These are phyloP conservation scores for Neofusicoccum parvum DNA, from an alignment of 2,329 filamentous ascomycete species.

Conservation along the genomic window DNA sequence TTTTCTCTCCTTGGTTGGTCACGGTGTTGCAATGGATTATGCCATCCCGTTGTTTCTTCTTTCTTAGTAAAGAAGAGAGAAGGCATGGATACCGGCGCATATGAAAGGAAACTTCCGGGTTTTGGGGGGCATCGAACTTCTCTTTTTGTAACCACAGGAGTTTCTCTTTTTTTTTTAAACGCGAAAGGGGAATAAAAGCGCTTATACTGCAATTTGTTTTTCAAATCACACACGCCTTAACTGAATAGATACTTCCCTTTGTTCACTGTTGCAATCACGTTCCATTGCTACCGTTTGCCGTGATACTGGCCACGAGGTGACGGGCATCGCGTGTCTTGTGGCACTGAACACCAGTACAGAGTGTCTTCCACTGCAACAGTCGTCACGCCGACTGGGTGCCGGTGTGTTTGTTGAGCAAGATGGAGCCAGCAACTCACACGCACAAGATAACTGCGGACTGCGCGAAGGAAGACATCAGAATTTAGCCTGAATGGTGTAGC, in stretches of 20 bases:
- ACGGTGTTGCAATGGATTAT: constrained; percentile 9
- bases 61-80: background rate
- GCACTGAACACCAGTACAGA: background rate
- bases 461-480: background rate
- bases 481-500: constrained; percentile 3
- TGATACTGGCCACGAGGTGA: background rate
- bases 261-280: too few relatives aligned
- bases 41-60: background rate
- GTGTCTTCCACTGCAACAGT: too few relatives aligned
- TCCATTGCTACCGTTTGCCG: background rate
- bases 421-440: background rate
- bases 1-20: constrained; percentile 11
- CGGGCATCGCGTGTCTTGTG: background rate
- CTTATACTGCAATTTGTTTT: background rate
- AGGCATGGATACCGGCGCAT: constrained; percentile 10
- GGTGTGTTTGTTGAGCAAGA: too few relatives aligned
- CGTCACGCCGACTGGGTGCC: too few relatives aligned
- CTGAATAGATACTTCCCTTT: too few relatives aligned
- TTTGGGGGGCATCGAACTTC: background rate
- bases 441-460: background rate
- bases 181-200: background rate
- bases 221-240: too few relatives aligned
- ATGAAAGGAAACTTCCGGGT: background rate
- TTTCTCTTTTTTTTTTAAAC: background rate
- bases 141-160: too few relatives aligned